A percentile compares a stretch with the other conserved stretches of the same genome.
phyloP scores from a whole-genome alignment of 208 protist species.

The Leishmania gerbilli region DNA sequence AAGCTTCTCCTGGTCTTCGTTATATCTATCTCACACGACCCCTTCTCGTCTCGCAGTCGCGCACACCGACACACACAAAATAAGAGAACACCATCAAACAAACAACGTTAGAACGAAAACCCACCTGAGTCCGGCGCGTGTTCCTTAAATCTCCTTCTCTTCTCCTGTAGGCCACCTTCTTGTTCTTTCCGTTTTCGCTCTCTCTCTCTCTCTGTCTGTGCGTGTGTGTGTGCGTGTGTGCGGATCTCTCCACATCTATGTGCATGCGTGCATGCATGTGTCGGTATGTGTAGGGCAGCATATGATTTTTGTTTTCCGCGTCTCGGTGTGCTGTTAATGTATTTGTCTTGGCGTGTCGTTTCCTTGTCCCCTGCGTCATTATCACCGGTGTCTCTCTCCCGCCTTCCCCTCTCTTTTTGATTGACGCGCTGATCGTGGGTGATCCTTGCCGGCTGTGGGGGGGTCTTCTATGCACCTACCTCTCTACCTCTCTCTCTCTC shows the following conservation, averaged over 20 bases:
- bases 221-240: not conserved
- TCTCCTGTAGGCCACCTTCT: no score
- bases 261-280: not conserved
- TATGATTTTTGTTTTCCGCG: not conserved
- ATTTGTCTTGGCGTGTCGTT: not conserved
- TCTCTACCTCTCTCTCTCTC: not conserved
- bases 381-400: not conserved
- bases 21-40: not conserved
- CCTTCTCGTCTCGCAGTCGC: no score
- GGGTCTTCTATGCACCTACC: not conserved
- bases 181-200: not conserved
- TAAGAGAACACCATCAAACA: no score
- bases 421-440: not conserved
- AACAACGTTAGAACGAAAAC: no score
- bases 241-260: not conserved
- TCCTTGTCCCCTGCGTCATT: not conserved
- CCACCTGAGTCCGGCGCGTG: no score
- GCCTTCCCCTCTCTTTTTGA: not conserved
- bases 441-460: not conserved
- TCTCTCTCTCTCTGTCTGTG: no score
- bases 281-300: not conserved
- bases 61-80: no score
- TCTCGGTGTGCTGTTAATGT: not conserved
- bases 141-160: no score
- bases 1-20: not conserved